phyloP scores from a whole-genome alignment of 148 eudicot species.

The Talinum fruticosum region DNA sequence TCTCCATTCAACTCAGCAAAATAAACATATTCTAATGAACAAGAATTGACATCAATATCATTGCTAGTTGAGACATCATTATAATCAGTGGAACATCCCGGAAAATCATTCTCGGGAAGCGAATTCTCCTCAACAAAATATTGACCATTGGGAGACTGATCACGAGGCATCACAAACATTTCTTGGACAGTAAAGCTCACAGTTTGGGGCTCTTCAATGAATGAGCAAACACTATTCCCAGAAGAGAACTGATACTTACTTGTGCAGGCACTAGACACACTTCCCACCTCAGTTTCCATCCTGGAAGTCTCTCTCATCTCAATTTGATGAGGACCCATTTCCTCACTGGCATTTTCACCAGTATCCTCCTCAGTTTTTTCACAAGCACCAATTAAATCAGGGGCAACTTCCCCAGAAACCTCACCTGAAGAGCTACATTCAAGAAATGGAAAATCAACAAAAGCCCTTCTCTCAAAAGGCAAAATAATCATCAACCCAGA shows the following conservation, averaged over 20 bases:
- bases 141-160: conserved; percentile 18
- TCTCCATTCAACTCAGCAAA: conserved; percentile 21
- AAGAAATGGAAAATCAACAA: background rate
- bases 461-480: background rate
- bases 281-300: conserved; percentile 19
- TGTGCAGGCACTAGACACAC: conserved; percentile 23
- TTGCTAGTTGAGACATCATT: background rate
- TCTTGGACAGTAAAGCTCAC: conserved; percentile 55
- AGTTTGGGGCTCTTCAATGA: conserved; percentile 50
- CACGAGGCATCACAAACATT: conserved; percentile 37
- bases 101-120: background rate
- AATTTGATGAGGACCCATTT: conserved; percentile 9
- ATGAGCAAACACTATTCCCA: conserved; percentile 45
- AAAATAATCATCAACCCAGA: conserved; percentile 9
- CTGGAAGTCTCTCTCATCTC: conserved; percentile 7
- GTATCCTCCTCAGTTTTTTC: conserved; percentile 14
- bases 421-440: conserved; percentile 22
- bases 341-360: conserved; percentile 7
- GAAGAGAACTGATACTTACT: conserved; percentile 49
- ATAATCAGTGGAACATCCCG: background rate
- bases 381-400: background rate
- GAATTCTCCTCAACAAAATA: conserved; percentile 15
- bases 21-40: background rate
- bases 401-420: conserved; percentile 20
- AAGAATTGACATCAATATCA: background rate